Percentiles rank a stretch among this genome's conserved stretches.
Evolutionary conservation across 2,329 filamentous ascomycete genomes (phyloP).

Genomic region (Sporothrix luriei): DNA sequence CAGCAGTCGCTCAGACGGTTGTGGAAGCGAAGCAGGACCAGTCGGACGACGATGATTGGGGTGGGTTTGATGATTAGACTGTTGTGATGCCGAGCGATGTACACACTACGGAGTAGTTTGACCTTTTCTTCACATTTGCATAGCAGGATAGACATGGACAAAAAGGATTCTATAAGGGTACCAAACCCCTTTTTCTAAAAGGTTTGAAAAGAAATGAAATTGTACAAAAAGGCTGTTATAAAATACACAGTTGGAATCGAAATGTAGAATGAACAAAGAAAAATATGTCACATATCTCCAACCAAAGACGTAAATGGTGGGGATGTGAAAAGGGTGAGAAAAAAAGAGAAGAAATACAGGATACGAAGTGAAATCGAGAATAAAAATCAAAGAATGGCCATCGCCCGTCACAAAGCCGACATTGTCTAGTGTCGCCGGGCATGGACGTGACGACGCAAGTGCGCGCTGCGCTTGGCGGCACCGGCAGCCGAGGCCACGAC

Average conservation of each 20-base stretch:
- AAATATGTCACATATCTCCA: slow-evolving; percentile 14
- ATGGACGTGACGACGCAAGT: slow-evolving; percentile 20
- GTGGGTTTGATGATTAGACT: slow-evolving; percentile 36
- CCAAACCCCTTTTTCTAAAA: too few relatives aligned
- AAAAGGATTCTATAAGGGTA: not conserved
- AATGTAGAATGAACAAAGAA: not conserved
- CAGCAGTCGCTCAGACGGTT: not conserved
- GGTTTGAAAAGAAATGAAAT: not conserved
- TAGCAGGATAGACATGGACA: slow-evolving; percentile 19
- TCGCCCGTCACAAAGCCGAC: too few relatives aligned
- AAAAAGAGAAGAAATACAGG: not conserved
- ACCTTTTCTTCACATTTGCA: slow-evolving; percentile 7
- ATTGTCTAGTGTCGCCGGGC: not conserved
- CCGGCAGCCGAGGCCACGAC: not conserved
- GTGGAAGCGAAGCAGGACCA: not conserved
- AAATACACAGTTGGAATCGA: not conserved
- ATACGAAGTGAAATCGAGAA: too few relatives aligned
- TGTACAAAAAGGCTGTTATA: not conserved
- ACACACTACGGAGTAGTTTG: not conserved
- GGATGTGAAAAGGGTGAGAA: not conserved
- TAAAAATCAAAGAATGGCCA: too few relatives aligned
- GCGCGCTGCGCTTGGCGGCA: not conserved
- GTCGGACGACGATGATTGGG: slow-evolving; percentile 30
- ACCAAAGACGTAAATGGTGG: slow-evolving; percentile 2
- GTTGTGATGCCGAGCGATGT: not conserved